Percentiles rank a stretch among this genome's conserved stretches.
These are phyloP conservation scores for Venturia asperata DNA, from an alignment of 2,329 filamentous ascomycete genomes.

Conservation along the genomic window DNA sequence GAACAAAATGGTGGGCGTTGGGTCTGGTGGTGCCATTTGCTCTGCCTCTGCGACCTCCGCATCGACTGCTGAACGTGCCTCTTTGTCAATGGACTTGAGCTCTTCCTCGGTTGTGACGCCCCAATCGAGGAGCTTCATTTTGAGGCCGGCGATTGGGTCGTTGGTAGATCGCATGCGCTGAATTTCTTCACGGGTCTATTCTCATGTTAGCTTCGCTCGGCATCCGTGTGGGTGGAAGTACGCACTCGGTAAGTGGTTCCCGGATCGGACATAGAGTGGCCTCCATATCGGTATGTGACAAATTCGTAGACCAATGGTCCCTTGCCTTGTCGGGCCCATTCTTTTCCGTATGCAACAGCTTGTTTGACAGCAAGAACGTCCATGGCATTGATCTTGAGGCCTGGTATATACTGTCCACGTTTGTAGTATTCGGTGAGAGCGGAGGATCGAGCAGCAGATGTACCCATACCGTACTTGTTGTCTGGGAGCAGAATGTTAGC, in stretches of 20 bases:
- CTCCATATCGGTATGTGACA: conserved; percentile 98
- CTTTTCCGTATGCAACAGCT: conserved; percentile 87
- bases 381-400: conserved; percentile 99
- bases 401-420: conserved; percentile 98
- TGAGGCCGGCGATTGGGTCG: conserved; percentile 94
- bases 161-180: conserved; percentile 99
- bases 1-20: conserved; percentile 74
- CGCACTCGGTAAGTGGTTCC: conserved; percentile 85
- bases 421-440: conserved; percentile 99
- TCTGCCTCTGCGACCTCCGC: conserved; percentile 86
- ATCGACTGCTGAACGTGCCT: conserved; percentile 77
- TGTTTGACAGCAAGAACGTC: conserved; percentile 97
- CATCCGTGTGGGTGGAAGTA: not conserved
- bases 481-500: conserved; percentile 46
- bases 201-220: conserved; percentile 22
- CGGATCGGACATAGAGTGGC: conserved; percentile 99
- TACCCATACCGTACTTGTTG: conserved; percentile 99
- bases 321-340: conserved; percentile 75
- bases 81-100: conserved; percentile 93
- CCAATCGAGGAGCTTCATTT: conserved; percentile 98
- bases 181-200: conserved; percentile 86
- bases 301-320: conserved; percentile 96
- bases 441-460: conserved; percentile 84
- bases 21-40: conserved; percentile 73
- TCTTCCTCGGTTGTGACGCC: conserved; percentile 84